Percentiles rank a stretch among this genome's conserved stretches.
Evolutionary conservation across 495 filamentous ascomycete species (phyloP).

Genomic region (Aspergillus campestris): DNA sequence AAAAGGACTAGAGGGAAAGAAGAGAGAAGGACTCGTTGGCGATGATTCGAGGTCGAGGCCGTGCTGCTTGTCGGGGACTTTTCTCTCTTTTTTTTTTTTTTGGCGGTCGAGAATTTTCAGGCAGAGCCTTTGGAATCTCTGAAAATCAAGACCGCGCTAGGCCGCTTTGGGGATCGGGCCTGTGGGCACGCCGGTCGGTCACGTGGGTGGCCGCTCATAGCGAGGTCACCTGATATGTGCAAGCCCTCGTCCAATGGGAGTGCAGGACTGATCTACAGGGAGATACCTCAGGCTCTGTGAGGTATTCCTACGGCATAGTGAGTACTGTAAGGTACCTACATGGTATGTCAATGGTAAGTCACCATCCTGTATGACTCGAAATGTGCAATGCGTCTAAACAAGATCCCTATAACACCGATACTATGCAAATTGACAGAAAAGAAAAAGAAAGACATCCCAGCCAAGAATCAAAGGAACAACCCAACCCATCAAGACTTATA

Average conservation of each 20-base stretch:
- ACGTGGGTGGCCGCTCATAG: conserved; percentile 21
- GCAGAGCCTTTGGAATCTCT: conserved; percentile 33
- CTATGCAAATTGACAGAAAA: background rate
- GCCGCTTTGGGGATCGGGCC: conserved; percentile 16
- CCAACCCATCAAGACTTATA: conserved; percentile 32
- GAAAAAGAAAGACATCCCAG: background rate
- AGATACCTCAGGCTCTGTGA: too few species aligned
- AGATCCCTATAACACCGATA: background rate
- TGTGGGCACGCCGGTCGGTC: conserved; percentile 7
- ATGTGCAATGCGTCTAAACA: background rate
- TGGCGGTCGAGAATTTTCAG: conserved; percentile 40
- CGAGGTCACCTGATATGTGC: conserved; percentile 25
- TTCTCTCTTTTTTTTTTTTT: background rate
- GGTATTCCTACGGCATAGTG: too few species aligned
- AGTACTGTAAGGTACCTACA: background rate
- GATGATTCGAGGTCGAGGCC: conserved; percentile 25
- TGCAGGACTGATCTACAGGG: background rate
- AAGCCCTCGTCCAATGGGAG: conserved; percentile 18
- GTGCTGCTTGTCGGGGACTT: conserved; percentile 29
- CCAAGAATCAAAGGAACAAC: conserved; percentile 12
- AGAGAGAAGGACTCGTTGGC: conserved; percentile 20
- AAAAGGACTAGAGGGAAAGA: conserved; percentile 15
- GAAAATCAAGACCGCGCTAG: conserved; percentile 41
- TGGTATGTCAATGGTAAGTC: background rate
- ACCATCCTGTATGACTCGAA: background rate